phyloP scores from a whole-genome alignment of 495 filamentous ascomycete genomes.

The Evernia prunastri region DNA sequence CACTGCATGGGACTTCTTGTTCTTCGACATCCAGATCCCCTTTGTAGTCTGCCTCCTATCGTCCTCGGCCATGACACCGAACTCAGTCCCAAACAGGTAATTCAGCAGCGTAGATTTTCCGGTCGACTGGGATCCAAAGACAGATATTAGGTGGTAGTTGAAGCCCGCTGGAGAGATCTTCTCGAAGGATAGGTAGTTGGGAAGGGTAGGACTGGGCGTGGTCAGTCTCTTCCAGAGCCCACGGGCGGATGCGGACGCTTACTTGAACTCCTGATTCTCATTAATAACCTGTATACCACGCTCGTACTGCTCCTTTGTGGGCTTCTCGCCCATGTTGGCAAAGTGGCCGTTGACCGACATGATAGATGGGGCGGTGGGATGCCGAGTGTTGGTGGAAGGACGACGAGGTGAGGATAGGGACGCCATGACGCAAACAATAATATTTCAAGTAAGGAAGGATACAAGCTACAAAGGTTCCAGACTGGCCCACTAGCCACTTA shows the following conservation, averaged over 20 bases:
- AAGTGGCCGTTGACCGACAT: constrained; percentile 87
- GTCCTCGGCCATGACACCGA: constrained; percentile 90
- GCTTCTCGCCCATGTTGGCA: constrained; percentile 64
- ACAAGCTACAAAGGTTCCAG: not conserved
- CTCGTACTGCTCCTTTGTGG: constrained; percentile 64
- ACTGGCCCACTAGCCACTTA: not conserved
- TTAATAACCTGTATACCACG: constrained; percentile 97
- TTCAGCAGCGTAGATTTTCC: constrained; percentile 97
- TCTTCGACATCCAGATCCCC: constrained; percentile 98
- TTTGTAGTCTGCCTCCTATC: constrained; percentile 95
- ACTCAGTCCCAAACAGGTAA: constrained; percentile 89
- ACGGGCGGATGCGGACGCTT: constrained; percentile 30
- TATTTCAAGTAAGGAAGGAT: not conserved
- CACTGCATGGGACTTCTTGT: constrained; percentile 49
- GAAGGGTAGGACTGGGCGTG: constrained; percentile 60
- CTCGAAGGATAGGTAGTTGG: constrained; percentile 71
- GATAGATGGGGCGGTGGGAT: constrained; percentile 49
- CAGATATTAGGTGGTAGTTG: constrained; percentile 97
- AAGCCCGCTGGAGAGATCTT: constrained; percentile 81
- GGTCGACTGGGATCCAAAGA: constrained; percentile 97
- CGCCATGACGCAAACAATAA: constrained; percentile 9
- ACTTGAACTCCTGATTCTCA: constrained; percentile 96
- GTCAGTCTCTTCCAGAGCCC: constrained; percentile 1
- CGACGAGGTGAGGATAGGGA: constrained; percentile 20
- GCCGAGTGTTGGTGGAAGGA: constrained; percentile 21